phyloP scores from a whole-genome alignment of 768 basidiomycete genomes.

The Thelephora ganbajun region DNA sequence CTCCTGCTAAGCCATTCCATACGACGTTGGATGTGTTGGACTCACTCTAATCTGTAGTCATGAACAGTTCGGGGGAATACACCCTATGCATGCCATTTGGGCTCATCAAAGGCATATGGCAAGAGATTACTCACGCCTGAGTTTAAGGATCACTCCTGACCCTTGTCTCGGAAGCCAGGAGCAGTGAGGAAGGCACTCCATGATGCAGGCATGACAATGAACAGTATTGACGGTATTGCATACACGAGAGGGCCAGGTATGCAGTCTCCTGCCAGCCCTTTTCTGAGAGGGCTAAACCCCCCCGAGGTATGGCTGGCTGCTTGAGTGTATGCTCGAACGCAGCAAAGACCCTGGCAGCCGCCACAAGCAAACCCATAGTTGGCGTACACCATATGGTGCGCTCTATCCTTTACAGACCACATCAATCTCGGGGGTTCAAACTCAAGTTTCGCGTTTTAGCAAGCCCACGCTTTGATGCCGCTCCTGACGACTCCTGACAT shows the following conservation, averaged over 20 bases:
- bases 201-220: slow-evolving; percentile 44
- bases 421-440: slow-evolving; percentile 1
- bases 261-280: slow-evolving; percentile 5
- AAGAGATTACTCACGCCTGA: slow-evolving; percentile 3
- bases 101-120: slow-evolving; percentile 77
- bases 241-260: slow-evolving; percentile 81
- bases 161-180: slow-evolving; percentile 35
- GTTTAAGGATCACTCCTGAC: background rate
- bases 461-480: slow-evolving; percentile 84
- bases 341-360: slow-evolving; percentile 77
- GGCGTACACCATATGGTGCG: slow-evolving; percentile 93
- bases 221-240: slow-evolving; percentile 74
- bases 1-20: too few species aligned
- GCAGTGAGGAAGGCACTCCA: slow-evolving; percentile 56
- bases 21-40: background rate
- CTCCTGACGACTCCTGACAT: slow-evolving; percentile 44
- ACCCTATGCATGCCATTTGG: slow-evolving; percentile 62
- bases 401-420: background rate
- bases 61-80: slow-evolving; percentile 55
- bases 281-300: slow-evolving; percentile 3
- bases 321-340: slow-evolving; percentile 68
- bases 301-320: slow-evolving; percentile 63
- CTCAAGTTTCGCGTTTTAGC: slow-evolving; percentile 36
- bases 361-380: slow-evolving; percentile 61
- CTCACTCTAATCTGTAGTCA: slow-evolving; percentile 25